Percentiles rank a stretch among this genome's conserved stretches.
Conservation (phyloP, 306 rosid species). For the Trifolium fragiferum region DNA sequence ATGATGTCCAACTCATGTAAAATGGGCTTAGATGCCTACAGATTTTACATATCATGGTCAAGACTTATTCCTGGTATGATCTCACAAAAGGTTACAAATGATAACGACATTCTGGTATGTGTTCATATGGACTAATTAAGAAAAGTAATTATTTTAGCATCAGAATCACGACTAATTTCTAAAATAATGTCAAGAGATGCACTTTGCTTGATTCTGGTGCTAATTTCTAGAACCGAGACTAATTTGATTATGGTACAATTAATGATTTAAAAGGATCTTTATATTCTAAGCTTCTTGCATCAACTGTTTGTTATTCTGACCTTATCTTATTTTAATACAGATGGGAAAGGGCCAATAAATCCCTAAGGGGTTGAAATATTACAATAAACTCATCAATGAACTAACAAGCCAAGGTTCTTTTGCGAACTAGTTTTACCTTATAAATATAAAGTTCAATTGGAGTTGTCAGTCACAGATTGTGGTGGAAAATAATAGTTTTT, state of each 20-base stretch:
- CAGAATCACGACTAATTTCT: neutral
- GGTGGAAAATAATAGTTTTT: too few species aligned
- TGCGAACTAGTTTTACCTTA: neutral
- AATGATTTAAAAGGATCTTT: neutral
- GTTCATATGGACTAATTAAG: neutral
- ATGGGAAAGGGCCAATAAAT: constrained; percentile 70
- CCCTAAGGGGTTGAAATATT: constrained; percentile 69
- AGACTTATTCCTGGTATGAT: constrained; percentile 36
- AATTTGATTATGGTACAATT: too few species aligned
- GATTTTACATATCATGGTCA: constrained; percentile 38
- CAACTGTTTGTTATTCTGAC: constrained; percentile 12
- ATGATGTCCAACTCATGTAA: constrained; percentile 34
- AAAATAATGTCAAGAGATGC: constrained; percentile 9
- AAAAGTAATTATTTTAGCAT: neutral
- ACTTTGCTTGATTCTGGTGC: neutral
- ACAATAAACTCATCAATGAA: constrained; percentile 73
- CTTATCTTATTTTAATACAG: constrained; percentile 42
- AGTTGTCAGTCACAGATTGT: neutral
- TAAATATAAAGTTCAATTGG: neutral
- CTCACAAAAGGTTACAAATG: neutral
- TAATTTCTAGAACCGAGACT: neutral
- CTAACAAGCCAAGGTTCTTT: constrained; percentile 55
- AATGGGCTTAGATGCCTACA: constrained; percentile 32
- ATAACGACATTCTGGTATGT: too few species aligned
- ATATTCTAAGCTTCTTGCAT: constrained; percentile 11